phyloP scores from a whole-genome alignment of 2,329 filamentous ascomycete genomes.

The Cytospora piceicola region DNA sequence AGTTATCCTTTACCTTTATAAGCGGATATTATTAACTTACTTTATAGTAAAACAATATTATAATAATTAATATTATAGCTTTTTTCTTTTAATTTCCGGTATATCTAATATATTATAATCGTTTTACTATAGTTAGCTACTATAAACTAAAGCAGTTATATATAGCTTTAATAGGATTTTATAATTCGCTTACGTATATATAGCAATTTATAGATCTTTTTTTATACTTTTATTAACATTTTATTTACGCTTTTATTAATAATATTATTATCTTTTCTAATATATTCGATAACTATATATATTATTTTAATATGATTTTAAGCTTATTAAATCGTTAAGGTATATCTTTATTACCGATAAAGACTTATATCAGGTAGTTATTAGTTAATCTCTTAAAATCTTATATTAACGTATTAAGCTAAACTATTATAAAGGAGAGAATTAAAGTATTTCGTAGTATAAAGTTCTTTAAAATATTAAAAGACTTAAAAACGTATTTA shows the following conservation, averaged over 20 bases:
- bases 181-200: background rate
- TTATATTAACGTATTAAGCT: slow-evolving; percentile 6
- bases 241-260: slow-evolving; percentile 9
- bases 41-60: background rate
- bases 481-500: slow-evolving; percentile 12
- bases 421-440: background rate
- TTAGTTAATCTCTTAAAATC: slow-evolving; percentile 14
- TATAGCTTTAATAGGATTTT: background rate
- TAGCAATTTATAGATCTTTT: slow-evolving; percentile 8
- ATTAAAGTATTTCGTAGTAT: slow-evolving; percentile 8
- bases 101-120: background rate
- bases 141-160: background rate
- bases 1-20: background rate
- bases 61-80: background rate
- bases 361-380: slow-evolving; percentile 1
- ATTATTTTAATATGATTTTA: slow-evolving; percentile 5
- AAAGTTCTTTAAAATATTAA: background rate
- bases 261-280: slow-evolving; percentile 16
- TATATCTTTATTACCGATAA: background rate
- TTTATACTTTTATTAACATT: background rate
- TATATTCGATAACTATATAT: background rate
- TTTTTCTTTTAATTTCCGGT: slow-evolving; percentile 17
- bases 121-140: slow-evolving; percentile 12
- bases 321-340: background rate
- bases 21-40: background rate